Evolutionary conservation across 805 yeast genomes (phyloP).

Genomic region (Candida maesae): DNA sequence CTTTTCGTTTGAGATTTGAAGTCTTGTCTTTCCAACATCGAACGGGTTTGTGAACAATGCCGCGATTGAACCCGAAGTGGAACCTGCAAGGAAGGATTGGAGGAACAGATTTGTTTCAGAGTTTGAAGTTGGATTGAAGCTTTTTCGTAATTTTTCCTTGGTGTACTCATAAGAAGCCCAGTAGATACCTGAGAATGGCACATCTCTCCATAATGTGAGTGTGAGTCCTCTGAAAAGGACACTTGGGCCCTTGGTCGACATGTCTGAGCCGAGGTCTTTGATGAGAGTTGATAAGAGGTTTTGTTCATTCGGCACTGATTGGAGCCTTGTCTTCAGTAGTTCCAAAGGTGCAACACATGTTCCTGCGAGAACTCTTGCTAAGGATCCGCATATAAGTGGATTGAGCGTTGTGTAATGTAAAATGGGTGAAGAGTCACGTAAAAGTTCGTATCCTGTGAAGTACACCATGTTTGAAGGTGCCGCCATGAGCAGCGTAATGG

Average conservation of each 20-base stretch:
- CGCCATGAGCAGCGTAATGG: slow-evolving; percentile 81
- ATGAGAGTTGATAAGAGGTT: slow-evolving; percentile 40
- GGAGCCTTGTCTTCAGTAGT: slow-evolving; percentile 80
- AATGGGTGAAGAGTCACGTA: slow-evolving; percentile 72
- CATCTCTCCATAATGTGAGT: slow-evolving; percentile 93
- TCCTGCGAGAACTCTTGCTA: slow-evolving; percentile 81
- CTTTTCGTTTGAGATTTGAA: slow-evolving; percentile 54
- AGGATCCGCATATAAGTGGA: slow-evolving; percentile 81
- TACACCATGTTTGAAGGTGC: slow-evolving; percentile 91
- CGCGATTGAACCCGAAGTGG: slow-evolving; percentile 78
- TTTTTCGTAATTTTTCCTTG: slow-evolving; percentile 22
- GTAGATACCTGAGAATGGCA: slow-evolving; percentile 92
- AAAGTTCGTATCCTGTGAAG: slow-evolving; percentile 87
- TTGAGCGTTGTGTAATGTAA: slow-evolving; percentile 41
- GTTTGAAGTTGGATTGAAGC: slow-evolving; percentile 6
- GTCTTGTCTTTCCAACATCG: slow-evolving; percentile 93
- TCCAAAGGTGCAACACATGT: slow-evolving; percentile 85
- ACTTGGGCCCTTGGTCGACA: slow-evolving; percentile 51
- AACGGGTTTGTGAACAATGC: slow-evolving; percentile 91
- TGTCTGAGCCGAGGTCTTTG: slow-evolving; percentile 48
- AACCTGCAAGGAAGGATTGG: slow-evolving; percentile 76
- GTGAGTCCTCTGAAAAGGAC: slow-evolving; percentile 81
- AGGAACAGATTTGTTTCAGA: slow-evolving; percentile 42
- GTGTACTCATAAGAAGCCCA: slow-evolving; percentile 82
- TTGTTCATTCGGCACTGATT: slow-evolving; percentile 66